Evolutionary conservation across 2,329 filamentous ascomycete genomes (phyloP).

Genomic region (Magnaporthiopsis incrustans): DNA sequence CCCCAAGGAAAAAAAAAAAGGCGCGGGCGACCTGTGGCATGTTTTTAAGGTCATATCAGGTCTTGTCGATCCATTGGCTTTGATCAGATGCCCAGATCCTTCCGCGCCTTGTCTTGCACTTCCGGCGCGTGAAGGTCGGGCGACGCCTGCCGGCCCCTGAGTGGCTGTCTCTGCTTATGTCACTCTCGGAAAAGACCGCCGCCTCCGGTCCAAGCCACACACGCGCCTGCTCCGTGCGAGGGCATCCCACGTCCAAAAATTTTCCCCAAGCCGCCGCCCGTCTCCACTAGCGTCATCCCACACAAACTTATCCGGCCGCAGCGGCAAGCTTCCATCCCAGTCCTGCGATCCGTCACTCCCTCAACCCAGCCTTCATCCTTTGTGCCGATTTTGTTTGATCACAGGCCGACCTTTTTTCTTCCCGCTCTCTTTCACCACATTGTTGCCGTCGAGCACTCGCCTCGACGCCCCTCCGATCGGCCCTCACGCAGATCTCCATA

Average conservation of each 20-base stretch:
- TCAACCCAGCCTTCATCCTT: background rate
- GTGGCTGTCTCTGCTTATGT: conserved; percentile 1
- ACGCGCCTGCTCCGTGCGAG: background rate
- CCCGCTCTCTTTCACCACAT: background rate
- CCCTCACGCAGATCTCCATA: background rate
- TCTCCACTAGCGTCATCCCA: conserved; percentile 5
- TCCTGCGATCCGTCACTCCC: background rate
- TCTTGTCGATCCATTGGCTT: conserved; percentile 1
- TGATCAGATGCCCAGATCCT: conserved; percentile 4
- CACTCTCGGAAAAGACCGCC: conserved; percentile 1
- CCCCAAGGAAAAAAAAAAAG: background rate
- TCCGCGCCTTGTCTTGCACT: background rate
- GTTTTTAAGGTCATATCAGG: conserved; percentile 5
- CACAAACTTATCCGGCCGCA: background rate
- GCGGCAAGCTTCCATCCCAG: background rate
- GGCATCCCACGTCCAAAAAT: background rate
- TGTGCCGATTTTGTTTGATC: background rate
- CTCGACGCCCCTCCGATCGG: background rate
- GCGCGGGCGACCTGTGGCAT: background rate
- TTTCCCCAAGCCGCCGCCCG: background rate
- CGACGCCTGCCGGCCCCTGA: background rate
- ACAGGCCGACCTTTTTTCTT: background rate
- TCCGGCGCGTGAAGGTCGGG: background rate
- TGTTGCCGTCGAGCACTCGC: background rate
- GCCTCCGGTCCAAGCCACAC: background rate